Evolutionary conservation across 495 filamentous ascomycete genomes (phyloP), one percentile per base, ranked within the genome.

Genomic region (Zalerion maritima): DNA sequence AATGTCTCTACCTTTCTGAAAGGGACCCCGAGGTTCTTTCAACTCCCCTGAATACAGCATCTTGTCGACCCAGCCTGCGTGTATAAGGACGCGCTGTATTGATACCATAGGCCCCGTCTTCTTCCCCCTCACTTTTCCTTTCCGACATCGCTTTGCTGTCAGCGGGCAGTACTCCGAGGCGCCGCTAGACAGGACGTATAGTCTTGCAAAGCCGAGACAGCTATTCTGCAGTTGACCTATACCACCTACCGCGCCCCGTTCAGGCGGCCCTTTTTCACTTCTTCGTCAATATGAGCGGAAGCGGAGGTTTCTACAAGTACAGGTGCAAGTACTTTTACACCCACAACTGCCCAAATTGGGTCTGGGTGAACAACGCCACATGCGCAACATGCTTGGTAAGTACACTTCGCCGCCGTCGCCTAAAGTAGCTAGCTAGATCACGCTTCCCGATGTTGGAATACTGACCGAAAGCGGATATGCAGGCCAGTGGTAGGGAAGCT

Each of bases 301-400:
- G 62, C 39, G 64, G 63, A 34, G 69, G 70, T 31, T 73, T 58
- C 39, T 73, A 70, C 45, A 69, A 62, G 52, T 73, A 65, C 43
- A 57, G 64, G 14, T 75, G 70, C 64, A 75, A 71, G 44, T 56
- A 72, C 50, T 73, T 64, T 35, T 58, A 58, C 32, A 63, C 59
- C 7, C 52, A 69, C 41, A 59, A 73, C 43, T 75, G 70, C 41
- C 55, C 51, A 2, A 64, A 73, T 36, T 75, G 70, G 70, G 69
- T 73, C 16, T 73, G 60, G 42, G 60, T 70, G 22, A 73, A 75
- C 39, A 56, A 63, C 36, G 55, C 68, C 6, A 52, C 67, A 4
- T 75, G 70, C 39, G 56, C 64, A 21, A 50, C 52, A 36, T 75
- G 70, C 41, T 50, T 67, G 24, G 70, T 75, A 54, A 52, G 64